Evolutionary conservation across 148 eudicot species (phyloP), one percentile per base, ranked within the genome.

Genomic region (Heliamphora exappendiculata): DNA sequence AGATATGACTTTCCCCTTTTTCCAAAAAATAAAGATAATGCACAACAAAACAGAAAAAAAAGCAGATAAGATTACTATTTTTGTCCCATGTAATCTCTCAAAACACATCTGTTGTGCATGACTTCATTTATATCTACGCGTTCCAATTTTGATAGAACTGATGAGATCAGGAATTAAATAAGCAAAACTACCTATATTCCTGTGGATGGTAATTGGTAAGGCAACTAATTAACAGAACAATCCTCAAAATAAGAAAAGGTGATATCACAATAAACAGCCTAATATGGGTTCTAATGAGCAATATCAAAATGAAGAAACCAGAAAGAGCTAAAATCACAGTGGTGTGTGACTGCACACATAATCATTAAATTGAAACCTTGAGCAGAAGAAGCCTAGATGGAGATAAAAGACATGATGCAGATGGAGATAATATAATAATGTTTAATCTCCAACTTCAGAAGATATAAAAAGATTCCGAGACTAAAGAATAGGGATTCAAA

Each of bases 211-310:
- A 31, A 20, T 68, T 17, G 39, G 29, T 29, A 31, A 20, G 69
- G 57, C 11, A 74, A 60, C 11, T 28, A 33, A n/a, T 60, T 57
- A 62, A 41, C 53, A 29, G 6, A 59, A 20, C 7, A 58, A 62
- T 20, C 37, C 28, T 60, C 28, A 70, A 45, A 74, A 74, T 29
- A 16, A 41, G 77, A 33, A 29, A 28, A 60, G 67, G 28, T 74
- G 55, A 44, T n/a, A 74, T 62, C 77, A 74, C 42, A 4, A 57
- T 55, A 39, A 58, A 58, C 26, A 31, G 16, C 13, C 63, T 20
- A 7, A 71, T 11, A 50, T 26, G 26, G 39, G 59, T 50, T 29
- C n/a, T 3, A 28, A 13, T 31, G 20, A 50, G 57, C 19, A 51
- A 72, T 72, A 14, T 51, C 49, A 51, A 33, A 17, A 33, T 34